Evolutionary conservation across 805 yeast genomes (phyloP).

Genomic region (Nakazawaea sp.): DNA sequence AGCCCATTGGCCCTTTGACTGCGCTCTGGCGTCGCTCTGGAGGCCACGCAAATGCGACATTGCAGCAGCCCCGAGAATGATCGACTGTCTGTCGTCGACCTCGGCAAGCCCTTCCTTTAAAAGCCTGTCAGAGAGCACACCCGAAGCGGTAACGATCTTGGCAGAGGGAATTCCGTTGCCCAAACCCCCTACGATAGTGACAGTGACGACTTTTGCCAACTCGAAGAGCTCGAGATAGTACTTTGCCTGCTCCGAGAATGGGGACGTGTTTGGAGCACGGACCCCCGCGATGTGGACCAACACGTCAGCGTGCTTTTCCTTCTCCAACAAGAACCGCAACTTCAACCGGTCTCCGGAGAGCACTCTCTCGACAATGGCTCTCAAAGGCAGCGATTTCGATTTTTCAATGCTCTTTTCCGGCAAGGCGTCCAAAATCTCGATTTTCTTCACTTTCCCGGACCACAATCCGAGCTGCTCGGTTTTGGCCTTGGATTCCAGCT

Average conservation of each 20-base stretch:
- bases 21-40: conserved; percentile 53
- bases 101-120: conserved; percentile 67
- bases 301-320: conserved; percentile 46
- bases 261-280: conserved; percentile 40
- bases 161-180: conserved; percentile 58
- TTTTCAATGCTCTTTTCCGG: conserved; percentile 26
- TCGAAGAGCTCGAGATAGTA: conserved; percentile 56
- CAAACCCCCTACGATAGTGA: conserved; percentile 52
- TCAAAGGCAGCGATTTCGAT: conserved; percentile 34
- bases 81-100: conserved; percentile 76
- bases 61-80: conserved; percentile 53
- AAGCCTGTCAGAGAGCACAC: conserved; percentile 57
- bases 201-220: conserved; percentile 52
- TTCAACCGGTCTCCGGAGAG: conserved; percentile 74
- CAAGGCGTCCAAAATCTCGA: conserved; percentile 21
- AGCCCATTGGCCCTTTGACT: conserved; percentile 52
- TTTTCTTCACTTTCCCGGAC: conserved; percentile 23
- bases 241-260: conserved; percentile 61
- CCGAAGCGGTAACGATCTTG: conserved; percentile 26
- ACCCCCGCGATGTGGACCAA: conserved; percentile 70
- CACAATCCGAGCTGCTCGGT: conserved; percentile 50
- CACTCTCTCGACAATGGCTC: conserved; percentile 67
- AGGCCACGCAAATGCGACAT: conserved; percentile 59
- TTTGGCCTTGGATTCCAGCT: conserved; percentile 43
- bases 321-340: conserved; percentile 43